These are phyloP conservation scores for Bothia castanella DNA, from an alignment of 1,284 basidiomycete genomes.

Conservation along the genomic window DNA sequence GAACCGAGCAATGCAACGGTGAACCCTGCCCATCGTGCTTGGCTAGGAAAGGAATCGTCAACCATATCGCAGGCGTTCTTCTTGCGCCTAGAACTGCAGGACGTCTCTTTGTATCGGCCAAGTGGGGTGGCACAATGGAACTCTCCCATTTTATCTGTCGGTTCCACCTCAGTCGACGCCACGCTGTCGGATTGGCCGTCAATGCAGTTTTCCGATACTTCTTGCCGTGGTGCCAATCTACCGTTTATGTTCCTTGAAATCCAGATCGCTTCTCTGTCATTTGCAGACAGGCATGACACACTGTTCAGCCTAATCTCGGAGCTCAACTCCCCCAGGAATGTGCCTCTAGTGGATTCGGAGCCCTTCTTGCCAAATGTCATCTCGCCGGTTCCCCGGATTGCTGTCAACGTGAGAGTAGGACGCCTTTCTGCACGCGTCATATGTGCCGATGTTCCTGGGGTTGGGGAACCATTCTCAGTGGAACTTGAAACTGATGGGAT, in stretches of 20 bases:
- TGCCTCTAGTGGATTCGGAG: constrained; percentile 12
- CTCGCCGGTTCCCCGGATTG: constrained; percentile 50
- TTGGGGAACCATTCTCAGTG: constrained; percentile 44
- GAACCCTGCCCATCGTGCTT: constrained; percentile 46
- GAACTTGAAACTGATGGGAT: constrained; percentile 53
- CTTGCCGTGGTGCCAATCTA: constrained; percentile 57
- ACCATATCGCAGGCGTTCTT: constrained; percentile 42
- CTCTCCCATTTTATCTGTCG: constrained; percentile 46
- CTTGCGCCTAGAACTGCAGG: constrained; percentile 41
- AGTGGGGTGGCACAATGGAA: constrained; percentile 11
- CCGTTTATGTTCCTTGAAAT: constrained; percentile 52
- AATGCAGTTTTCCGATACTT: constrained; percentile 25
- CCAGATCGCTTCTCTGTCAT: constrained; percentile 44
- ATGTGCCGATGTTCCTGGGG: constrained; percentile 36
- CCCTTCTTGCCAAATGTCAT: constrained; percentile 33
- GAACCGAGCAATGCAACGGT: constrained; percentile 46
- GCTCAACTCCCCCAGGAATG: constrained; percentile 19
- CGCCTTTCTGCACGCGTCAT: constrained; percentile 47
- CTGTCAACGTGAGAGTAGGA: constrained; percentile 47
- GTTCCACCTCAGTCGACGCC: constrained; percentile 40
- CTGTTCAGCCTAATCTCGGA: constrained; percentile 39
- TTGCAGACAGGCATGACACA: constrained; percentile 51
- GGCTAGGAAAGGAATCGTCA: constrained; percentile 47
- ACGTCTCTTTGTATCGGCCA: constrained; percentile 33
- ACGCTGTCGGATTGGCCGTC: constrained; percentile 59